phyloP scores from a whole-genome alignment of 352 stramenopile genomes.

The Elongisporangium anandrum region DNA sequence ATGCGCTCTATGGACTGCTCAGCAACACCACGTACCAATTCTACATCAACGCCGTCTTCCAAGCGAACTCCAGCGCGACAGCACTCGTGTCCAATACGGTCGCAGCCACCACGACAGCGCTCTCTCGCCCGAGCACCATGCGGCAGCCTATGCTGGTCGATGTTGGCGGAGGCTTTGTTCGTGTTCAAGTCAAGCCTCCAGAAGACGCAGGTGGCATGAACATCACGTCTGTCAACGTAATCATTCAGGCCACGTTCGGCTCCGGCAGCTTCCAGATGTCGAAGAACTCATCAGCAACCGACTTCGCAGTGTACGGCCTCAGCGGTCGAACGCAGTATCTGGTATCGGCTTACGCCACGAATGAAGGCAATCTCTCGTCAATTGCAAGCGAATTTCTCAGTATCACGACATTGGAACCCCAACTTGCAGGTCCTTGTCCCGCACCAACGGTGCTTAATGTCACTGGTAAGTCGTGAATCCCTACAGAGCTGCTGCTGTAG shows the following conservation, averaged over 20 bases:
- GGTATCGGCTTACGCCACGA: slow-evolving; percentile 26
- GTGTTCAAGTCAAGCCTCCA: slow-evolving; percentile 13
- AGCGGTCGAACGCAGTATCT: slow-evolving; percentile 26
- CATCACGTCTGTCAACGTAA: slow-evolving; percentile 19
- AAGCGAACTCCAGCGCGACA: slow-evolving; percentile 5
- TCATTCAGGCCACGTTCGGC: slow-evolving; percentile 14
- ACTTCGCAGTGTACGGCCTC: slow-evolving; percentile 29
- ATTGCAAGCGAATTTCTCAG: slow-evolving; percentile 13
- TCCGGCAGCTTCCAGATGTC: slow-evolving; percentile 7
- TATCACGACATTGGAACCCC: slow-evolving; percentile 13
- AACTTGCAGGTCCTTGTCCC: slow-evolving; percentile 34
- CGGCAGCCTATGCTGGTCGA: slow-evolving; percentile 11
- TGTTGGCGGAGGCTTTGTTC: slow-evolving; percentile 18
- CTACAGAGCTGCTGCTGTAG: neutral
- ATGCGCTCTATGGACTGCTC: slow-evolving; percentile 24
- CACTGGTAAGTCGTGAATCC: slow-evolving; percentile 26
- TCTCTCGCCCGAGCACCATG: slow-evolving; percentile 7
- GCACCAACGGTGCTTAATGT: slow-evolving; percentile 28
- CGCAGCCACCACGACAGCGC: slow-evolving; percentile 14
- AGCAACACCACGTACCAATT: slow-evolving; percentile 31
- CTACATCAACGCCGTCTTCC: slow-evolving; percentile 13
- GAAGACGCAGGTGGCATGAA: slow-evolving; percentile 30
- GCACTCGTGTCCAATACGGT: slow-evolving; percentile 23
- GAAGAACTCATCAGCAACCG: slow-evolving; percentile 3
- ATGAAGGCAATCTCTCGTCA: slow-evolving; percentile 12